A percentile compares a stretch with the other conserved stretches of the same genome.
Evolutionary conservation across 345 rosid species (phyloP).

Genomic region (Melaleuca quinquenervia): DNA sequence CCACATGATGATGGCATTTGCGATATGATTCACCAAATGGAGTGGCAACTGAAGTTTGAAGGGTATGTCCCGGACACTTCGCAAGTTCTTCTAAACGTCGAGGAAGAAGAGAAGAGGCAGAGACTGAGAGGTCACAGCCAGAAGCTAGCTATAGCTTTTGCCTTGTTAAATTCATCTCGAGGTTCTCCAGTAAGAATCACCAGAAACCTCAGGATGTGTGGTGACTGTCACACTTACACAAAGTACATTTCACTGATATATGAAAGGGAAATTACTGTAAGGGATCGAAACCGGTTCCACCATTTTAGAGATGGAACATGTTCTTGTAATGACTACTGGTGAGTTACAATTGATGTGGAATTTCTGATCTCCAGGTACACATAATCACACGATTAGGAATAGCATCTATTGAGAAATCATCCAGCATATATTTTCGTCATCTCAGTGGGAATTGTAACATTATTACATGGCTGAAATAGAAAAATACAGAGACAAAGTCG

Average conservation of each 20-base stretch:
- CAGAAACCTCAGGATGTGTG: conserved; percentile 75
- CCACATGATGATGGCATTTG: conserved; percentile 20
- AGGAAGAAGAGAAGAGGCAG: conserved; percentile 53
- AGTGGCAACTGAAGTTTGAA: conserved; percentile 80
- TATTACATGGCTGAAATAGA: neutral
- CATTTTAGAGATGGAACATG: conserved; percentile 72
- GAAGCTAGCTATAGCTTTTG: conserved; percentile 71
- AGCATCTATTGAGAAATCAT: neutral
- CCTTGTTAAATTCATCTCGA: conserved; percentile 38
- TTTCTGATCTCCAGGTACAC: neutral
- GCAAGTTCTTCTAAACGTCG: conserved; percentile 43
- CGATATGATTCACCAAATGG: conserved; percentile 77
- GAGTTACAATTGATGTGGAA: conserved; percentile 3
- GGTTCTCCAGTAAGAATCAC: conserved; percentile 51
- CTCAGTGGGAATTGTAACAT: neutral
- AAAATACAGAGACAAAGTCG: neutral
- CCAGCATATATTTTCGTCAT: neutral
- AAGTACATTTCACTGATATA: conserved; percentile 57
- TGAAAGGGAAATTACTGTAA: conserved; percentile 48
- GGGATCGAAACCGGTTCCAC: conserved; percentile 63
- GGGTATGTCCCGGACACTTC: conserved; percentile 55
- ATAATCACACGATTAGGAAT: neutral
- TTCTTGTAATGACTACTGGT: conserved; percentile 70
- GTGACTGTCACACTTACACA: conserved; percentile 68
- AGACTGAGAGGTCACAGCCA: conserved; percentile 70